Evolutionary conservation across 1,284 basidiomycete species (phyloP).

Genomic region (Tetrapyrgos nigripes): DNA sequence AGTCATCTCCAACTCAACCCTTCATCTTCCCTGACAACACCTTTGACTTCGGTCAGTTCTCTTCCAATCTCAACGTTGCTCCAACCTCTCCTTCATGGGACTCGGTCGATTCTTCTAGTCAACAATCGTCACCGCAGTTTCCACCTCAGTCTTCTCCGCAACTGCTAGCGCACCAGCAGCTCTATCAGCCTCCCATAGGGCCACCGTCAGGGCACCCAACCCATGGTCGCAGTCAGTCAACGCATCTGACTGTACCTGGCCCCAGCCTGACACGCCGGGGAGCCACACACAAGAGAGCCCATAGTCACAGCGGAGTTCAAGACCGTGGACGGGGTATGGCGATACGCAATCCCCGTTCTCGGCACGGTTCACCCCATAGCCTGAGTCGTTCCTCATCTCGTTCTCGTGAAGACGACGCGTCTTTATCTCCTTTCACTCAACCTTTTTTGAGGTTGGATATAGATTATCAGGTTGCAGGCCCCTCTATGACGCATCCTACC

Average conservation of each 20-base stretch:
- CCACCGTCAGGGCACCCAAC: constrained; percentile 1
- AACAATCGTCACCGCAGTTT: background rate
- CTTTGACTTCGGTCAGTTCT: background rate
- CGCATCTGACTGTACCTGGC: constrained; percentile 12
- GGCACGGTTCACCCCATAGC: constrained; percentile 6
- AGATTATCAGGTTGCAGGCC: background rate
- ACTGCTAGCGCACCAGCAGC: background rate
- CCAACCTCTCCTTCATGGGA: background rate
- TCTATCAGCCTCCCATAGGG: constrained; percentile 7
- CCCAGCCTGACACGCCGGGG: constrained; percentile 9
- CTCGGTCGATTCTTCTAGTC: background rate
- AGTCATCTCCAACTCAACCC: background rate
- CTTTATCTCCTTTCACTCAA: background rate
- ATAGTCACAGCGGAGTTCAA: constrained; percentile 13
- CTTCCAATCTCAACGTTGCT: background rate
- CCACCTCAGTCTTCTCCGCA: background rate
- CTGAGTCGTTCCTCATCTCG: constrained; percentile 5
- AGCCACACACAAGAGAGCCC: constrained; percentile 5
- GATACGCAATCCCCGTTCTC: constrained; percentile 1
- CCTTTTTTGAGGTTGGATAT: background rate
- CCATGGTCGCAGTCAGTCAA: constrained; percentile 10
- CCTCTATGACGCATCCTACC: background rate
- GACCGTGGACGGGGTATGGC: background rate
- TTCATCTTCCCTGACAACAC: background rate
- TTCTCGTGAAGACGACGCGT: background rate